Evolutionary conservation across 495 filamentous ascomycete genomes (phyloP).

Genomic region (Cetradonia linearis): DNA sequence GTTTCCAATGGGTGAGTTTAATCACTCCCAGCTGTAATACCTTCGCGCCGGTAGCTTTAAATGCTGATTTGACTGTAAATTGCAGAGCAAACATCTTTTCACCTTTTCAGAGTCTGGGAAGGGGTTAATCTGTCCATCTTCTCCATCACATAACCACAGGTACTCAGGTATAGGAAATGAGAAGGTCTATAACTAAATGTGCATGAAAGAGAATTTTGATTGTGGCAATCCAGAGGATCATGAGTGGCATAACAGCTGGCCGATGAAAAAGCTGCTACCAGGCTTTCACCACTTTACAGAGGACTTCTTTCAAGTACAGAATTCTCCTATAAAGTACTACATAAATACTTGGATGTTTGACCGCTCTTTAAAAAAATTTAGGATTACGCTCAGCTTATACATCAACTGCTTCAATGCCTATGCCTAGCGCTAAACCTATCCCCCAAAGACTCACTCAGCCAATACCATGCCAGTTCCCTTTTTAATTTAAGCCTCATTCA

Average conservation of each 20-base stretch:
- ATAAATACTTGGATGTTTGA: too few relatives aligned
- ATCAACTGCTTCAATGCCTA: not conserved
- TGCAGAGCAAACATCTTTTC: constrained; percentile 7
- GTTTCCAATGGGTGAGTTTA: constrained; percentile 3
- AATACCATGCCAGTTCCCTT: not conserved
- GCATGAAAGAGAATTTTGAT: constrained; percentile 9
- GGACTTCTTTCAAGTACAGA: not conserved
- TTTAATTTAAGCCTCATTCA: constrained; percentile 1
- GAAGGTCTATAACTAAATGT: not conserved
- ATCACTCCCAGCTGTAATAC: too few relatives aligned
- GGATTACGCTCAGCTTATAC: not conserved
- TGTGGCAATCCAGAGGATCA: not conserved
- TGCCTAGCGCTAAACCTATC: not conserved
- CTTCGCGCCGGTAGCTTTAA: not conserved
- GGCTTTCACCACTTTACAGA: not conserved
- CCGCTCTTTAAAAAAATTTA: too few relatives aligned
- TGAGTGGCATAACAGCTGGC: not conserved
- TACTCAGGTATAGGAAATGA: constrained; percentile 4
- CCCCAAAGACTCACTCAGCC: not conserved
- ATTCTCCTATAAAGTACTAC: too few relatives aligned
- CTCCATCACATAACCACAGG: not conserved
- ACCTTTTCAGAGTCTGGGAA: not conserved
- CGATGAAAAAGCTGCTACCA: not conserved
- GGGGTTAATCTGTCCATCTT: not conserved
- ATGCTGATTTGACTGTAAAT: not conserved